Evolutionary conservation across 805 yeast species (phyloP).

Genomic region (Starmera pachycereana): DNA sequence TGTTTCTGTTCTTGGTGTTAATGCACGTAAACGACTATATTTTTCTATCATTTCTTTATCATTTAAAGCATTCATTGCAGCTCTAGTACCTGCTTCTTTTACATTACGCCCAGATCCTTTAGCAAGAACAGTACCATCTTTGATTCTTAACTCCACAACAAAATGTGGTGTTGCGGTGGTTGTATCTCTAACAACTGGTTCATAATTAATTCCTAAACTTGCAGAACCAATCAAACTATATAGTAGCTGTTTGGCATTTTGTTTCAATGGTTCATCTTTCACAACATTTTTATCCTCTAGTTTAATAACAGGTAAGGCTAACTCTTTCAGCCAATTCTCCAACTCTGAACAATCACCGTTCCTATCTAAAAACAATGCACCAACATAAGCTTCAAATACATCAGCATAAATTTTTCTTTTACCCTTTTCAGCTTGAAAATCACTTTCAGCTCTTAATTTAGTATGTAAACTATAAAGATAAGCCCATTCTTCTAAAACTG

Average conservation of each 20-base stretch:
- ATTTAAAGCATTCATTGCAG: conserved; percentile 72
- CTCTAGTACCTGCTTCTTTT: conserved; percentile 73
- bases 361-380: conserved; percentile 63
- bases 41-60: conserved; percentile 53
- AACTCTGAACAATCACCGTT: conserved; percentile 35
- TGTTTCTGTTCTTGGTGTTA: conserved; percentile 31
- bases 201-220: conserved; percentile 40
- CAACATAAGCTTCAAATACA: conserved; percentile 88
- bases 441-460: conserved; percentile 39
- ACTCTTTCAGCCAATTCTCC: conserved; percentile 43
- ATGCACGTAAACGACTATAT: conserved; percentile 47
- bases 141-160: conserved; percentile 56
- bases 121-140: conserved; percentile 54
- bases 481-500: conserved; percentile 61
- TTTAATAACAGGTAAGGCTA: conserved; percentile 37
- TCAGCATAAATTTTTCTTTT: conserved; percentile 74
- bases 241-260: conserved; percentile 66
- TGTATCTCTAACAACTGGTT: conserved; percentile 23
- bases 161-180: conserved; percentile 26
- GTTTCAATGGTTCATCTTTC: conserved; percentile 30
- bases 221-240: conserved; percentile 78
- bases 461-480: conserved; percentile 55
- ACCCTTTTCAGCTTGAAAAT: conserved; percentile 37
- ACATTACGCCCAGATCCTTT: conserved; percentile 57
- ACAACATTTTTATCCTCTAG: conserved; percentile 1